Percentiles rank a stretch among this genome's conserved stretches.
phyloP scores from a whole-genome alignment of 139 green algal genomes.

The Chlorella sp. region DNA sequence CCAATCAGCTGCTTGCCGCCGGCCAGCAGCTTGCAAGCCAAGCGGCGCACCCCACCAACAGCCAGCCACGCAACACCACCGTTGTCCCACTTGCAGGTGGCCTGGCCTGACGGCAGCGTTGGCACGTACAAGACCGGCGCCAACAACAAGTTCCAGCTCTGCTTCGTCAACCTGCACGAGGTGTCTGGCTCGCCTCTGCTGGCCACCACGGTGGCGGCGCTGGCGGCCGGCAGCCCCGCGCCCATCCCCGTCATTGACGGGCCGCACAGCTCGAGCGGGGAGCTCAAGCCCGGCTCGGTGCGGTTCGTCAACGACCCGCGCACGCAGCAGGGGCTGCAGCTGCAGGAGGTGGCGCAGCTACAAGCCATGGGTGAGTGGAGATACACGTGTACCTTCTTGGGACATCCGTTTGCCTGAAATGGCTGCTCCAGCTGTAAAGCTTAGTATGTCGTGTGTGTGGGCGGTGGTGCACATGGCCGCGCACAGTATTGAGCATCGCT shows the following conservation, averaged over 20 bases:
- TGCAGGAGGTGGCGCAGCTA: slow-evolving; percentile 10
- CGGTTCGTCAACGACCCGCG: slow-evolving; percentile 9
- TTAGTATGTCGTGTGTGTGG: too few species aligned
- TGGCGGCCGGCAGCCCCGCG: not conserved
- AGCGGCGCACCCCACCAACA: not conserved
- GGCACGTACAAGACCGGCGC: slow-evolving; percentile 18
- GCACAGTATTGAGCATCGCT: too few species aligned
- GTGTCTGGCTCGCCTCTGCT: slow-evolving; percentile 8
- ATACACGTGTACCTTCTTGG: too few species aligned
- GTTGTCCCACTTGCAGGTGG: slow-evolving; percentile 28
- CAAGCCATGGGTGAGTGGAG: too few species aligned
- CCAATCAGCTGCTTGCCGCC: too few species aligned
- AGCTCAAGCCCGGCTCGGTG: slow-evolving; percentile 2
- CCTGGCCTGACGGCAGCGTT: slow-evolving; percentile 24
- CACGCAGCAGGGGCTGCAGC: slow-evolving; percentile 7
- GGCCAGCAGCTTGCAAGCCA: too few species aligned
- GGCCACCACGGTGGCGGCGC: not conserved
- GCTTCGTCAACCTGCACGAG: slow-evolving; percentile 20
- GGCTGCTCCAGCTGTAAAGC: too few species aligned
- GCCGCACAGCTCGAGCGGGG: not conserved
- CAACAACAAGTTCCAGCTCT: slow-evolving; percentile 33
- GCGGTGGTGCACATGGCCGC: too few species aligned
- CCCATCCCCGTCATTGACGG: slow-evolving; percentile 10
- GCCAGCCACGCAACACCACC: too few species aligned
- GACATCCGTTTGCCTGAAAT: too few species aligned